These are phyloP conservation scores for Aspergillus aculeatus DNA, from an alignment of 2,329 filamentous ascomycete genomes.

Conservation along the genomic window DNA sequence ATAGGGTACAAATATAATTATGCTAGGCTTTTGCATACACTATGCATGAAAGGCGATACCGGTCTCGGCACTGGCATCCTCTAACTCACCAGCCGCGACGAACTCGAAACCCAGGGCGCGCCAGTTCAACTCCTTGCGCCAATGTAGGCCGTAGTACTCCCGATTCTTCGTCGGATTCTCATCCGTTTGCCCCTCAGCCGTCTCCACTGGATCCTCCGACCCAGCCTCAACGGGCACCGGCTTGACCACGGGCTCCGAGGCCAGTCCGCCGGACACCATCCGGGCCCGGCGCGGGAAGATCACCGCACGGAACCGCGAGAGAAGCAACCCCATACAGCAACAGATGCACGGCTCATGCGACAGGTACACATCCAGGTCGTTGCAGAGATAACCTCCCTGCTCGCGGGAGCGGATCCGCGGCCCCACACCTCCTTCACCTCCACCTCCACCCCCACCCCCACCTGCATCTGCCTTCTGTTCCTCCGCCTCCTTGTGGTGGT, in stretches of 20 bases:
- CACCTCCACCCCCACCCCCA: neutral
- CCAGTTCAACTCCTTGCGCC: slow-evolving; percentile 59
- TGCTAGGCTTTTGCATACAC: neutral
- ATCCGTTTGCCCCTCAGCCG: slow-evolving; percentile 27
- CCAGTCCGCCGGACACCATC: slow-evolving; percentile 82
- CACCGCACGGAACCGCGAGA: slow-evolving; percentile 85
- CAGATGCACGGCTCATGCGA: slow-evolving; percentile 96
- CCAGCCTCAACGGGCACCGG: slow-evolving; percentile 11
- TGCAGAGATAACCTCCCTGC: slow-evolving; percentile 85
- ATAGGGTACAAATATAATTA: too few relatives aligned
- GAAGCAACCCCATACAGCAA: slow-evolving; percentile 94
- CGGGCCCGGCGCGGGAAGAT: slow-evolving; percentile 64
- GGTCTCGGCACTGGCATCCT: slow-evolving; percentile 6
- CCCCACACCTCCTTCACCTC: neutral
- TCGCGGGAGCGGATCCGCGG: slow-evolving; percentile 67
- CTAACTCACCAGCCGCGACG: slow-evolving; percentile 26
- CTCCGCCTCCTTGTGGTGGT: slow-evolving; percentile 12
- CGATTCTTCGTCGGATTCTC: neutral
- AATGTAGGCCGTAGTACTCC: slow-evolving; percentile 60
- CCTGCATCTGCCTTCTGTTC: neutral
- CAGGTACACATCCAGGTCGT: slow-evolving; percentile 87
- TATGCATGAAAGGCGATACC: slow-evolving; percentile 24
- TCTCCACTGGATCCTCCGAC: neutral
- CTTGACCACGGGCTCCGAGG: slow-evolving; percentile 59
- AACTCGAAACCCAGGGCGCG: slow-evolving; percentile 50